Evolutionary conservation across 2,329 filamentous ascomycete genomes (phyloP), one percentile per base, ranked within the genome.

Genomic region (Penicillium sclerotigenum): DNA sequence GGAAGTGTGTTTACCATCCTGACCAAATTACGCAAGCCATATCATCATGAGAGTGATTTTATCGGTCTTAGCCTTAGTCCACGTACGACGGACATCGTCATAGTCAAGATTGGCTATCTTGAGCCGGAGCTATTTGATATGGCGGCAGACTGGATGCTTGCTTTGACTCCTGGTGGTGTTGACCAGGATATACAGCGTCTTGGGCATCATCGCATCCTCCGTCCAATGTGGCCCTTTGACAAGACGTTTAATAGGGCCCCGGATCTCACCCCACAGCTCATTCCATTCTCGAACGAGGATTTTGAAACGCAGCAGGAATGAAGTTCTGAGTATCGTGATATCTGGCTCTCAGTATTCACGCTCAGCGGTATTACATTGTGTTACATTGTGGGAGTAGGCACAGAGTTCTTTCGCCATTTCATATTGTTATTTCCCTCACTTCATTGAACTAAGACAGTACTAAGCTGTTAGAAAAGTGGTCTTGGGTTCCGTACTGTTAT

Each of bases 21-120:
- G 9, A 83, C 80, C 0, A 74, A 80, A 57, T 67, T 79, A 1
- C 77, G 80, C 47, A 83, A 83, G 61, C 80, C 80, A 1, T 83
- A 83, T 59, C 81, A 83, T 58, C 74, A 76, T 45, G 80, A 83
- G 61, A 72, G 67, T 11, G 81, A 83, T 62, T 83, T 83, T 59
- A 79, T 75, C 0, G 77, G 78, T 3, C 72, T 83, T 0, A 55
- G 76, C 41, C 74, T 83, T 0, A 45, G 67, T 9, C 80, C 80
- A 1, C 74, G 80, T 2, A 61, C 71, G 5, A 75, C 76, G 0
- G 79, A 81, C 58, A 75, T 83, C 22, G 80, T 83, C 0, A 76
- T 83, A 41, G 80, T 83, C 24, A 83, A 83, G 66, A 83, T 83
- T 42, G 81, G 81, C 16, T 83, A 83, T 54, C 66, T 83, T 1